phyloP scores from a whole-genome alignment of 805 yeast genomes.

The Priceomyces medius region DNA sequence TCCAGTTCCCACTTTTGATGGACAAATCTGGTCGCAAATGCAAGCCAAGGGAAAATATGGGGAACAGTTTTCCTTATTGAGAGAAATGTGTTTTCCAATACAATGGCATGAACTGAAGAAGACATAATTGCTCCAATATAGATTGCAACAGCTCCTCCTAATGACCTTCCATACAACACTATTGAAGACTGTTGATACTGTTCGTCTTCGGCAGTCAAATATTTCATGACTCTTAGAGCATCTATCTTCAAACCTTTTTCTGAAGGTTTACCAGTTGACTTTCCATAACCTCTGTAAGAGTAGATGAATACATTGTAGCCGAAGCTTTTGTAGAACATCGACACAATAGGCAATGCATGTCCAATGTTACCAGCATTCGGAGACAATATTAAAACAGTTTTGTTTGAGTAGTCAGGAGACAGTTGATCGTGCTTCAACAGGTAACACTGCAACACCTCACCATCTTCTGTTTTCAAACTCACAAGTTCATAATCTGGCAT shows the following conservation, averaged over 20 bases:
- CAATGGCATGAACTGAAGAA: constrained; percentile 54
- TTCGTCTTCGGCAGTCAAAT: constrained; percentile 48
- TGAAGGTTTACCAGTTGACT: constrained; percentile 69
- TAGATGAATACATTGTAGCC: constrained; percentile 78
- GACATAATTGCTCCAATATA: constrained; percentile 68
- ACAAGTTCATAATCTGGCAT: constrained; percentile 60
- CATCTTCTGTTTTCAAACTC: constrained; percentile 64
- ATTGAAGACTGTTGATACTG: constrained; percentile 54
- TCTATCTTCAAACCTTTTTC: constrained; percentile 82
- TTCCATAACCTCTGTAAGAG: constrained; percentile 90
- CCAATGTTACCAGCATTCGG: constrained; percentile 98
- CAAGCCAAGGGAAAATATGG: constrained; percentile 68
- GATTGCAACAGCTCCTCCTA: constrained; percentile 94
- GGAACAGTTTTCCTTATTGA: constrained; percentile 70
- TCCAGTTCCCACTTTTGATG: constrained; percentile 86
- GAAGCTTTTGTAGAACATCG: constrained; percentile 59
- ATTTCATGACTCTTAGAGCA: constrained; percentile 69
- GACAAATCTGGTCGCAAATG: constrained; percentile 57
- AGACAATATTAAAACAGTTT: constrained; percentile 73
- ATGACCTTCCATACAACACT: constrained; percentile 79
- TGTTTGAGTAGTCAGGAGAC: constrained; percentile 43
- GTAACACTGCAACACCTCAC: constrained; percentile 64
- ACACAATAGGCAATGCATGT: constrained; percentile 78
- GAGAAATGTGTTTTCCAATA: constrained; percentile 85
- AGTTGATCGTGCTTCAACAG: constrained; percentile 51